Conservation (phyloP, 352 stramenopile species). For the Pythium sukuiense region DNA sequence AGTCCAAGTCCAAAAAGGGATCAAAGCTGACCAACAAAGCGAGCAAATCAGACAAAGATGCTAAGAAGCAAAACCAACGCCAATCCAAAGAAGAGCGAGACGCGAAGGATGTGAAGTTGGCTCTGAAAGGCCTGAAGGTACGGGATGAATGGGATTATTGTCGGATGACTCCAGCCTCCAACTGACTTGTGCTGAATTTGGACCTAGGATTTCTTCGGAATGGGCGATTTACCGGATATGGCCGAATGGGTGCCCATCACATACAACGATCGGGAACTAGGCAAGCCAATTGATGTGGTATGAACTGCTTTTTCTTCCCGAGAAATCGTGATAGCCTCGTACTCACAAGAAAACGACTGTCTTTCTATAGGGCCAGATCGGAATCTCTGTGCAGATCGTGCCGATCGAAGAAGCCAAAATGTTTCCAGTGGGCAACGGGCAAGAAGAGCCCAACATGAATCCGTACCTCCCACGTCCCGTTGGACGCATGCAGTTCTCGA, state of each 20-base stretch:
- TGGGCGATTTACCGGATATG: constrained; percentile 73
- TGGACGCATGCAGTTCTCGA: constrained; percentile 76
- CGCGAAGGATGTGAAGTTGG: constrained; percentile 43
- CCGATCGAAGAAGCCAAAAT: constrained; percentile 76
- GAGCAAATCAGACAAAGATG: constrained; percentile 35
- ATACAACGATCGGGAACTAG: constrained; percentile 73
- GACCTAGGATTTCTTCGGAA: constrained; percentile 62
- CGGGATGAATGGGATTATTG: not conserved
- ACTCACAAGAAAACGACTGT: no score
- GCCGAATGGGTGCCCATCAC: constrained; percentile 77
- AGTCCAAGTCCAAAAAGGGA: constrained; percentile 4
- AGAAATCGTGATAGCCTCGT: no score
- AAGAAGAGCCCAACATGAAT: constrained; percentile 88
- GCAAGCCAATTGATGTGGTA: constrained; percentile 66
- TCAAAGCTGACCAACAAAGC: constrained; percentile 24
- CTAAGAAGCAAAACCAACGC: constrained; percentile 18
- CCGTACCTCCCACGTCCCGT: constrained; percentile 88
- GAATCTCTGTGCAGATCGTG: constrained; percentile 77
- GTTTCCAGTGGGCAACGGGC: constrained; percentile 76
- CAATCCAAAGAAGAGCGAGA: constrained; percentile 56
- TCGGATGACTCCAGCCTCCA: no score
- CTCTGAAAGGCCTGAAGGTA: constrained; percentile 59
- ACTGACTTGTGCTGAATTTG: no score
- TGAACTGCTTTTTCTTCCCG: no score
- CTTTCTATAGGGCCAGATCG: constrained; percentile 43